phyloP scores from a whole-genome alignment of 1,284 basidiomycete species.

The Lignosus rhinocerotis region DNA sequence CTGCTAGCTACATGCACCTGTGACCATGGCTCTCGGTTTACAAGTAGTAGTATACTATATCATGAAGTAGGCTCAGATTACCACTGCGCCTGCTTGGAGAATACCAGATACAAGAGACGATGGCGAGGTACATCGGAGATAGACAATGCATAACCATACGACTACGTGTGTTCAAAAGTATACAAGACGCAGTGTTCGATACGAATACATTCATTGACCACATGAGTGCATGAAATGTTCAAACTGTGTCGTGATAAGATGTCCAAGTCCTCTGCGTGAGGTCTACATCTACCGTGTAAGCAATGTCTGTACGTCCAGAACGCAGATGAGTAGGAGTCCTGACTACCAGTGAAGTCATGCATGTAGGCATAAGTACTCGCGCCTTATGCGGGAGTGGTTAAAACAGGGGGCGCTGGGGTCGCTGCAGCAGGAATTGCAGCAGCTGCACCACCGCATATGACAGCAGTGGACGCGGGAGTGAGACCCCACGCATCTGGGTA shows the following conservation, averaged over 20 bases:
- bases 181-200: neutral
- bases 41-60: too few relatives aligned
- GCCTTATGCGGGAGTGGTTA: neutral
- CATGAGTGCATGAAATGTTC: neutral
- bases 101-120: too few relatives aligned
- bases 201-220: slow-evolving; percentile 3
- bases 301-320: slow-evolving; percentile 3
- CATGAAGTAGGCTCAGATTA: too few relatives aligned
- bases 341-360: neutral
- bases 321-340: slow-evolving; percentile 3
- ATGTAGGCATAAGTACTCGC: neutral
- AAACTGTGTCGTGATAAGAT: neutral
- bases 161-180: too few relatives aligned
- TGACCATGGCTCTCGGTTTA: too few relatives aligned
- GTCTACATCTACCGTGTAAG: neutral
- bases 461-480: slow-evolving; percentile 19
- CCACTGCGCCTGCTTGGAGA: too few relatives aligned
- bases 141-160: too few relatives aligned
- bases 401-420: slow-evolving; percentile 11
- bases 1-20: too few relatives aligned
- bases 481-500: slow-evolving; percentile 67
- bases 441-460: slow-evolving; percentile 26
- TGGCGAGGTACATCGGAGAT: too few relatives aligned
- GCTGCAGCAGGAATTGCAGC: slow-evolving; percentile 4
- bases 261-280: slow-evolving; percentile 18